Percentiles rank a stretch among this genome's conserved stretches.
These are phyloP conservation scores for Elsinoe necatrix DNA, from an alignment of 2,329 filamentous ascomycete genomes.

Conservation along the genomic window DNA sequence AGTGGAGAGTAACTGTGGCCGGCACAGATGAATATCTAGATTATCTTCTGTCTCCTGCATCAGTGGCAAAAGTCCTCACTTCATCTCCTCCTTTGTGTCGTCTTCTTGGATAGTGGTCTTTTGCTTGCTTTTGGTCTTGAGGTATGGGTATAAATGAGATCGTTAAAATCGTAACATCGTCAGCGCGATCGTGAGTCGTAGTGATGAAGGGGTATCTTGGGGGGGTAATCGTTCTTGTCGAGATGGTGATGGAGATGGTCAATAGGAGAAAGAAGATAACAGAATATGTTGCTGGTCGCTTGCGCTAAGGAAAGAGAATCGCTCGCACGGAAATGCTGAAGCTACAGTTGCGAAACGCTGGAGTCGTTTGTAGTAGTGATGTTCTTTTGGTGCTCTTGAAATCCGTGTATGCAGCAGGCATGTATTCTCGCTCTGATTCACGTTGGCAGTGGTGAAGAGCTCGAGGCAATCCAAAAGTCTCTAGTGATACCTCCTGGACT, in stretches of 20 bases:
- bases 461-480: no score
- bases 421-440: no score
- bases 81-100: not conserved
- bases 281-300: conserved; percentile 7
- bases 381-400: not conserved
- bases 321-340: not conserved
- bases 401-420: not conserved
- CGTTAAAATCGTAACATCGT: not conserved
- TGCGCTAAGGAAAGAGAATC: not conserved
- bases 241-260: not conserved
- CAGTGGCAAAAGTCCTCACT: not conserved
- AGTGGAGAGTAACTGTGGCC: not conserved
- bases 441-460: no score
- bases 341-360: not conserved
- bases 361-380: not conserved
- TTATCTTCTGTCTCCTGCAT: not conserved
- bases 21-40: not conserved
- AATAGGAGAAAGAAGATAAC: not conserved
- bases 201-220: not conserved
- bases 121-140: conserved; percentile 1
- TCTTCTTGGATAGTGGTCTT: not conserved
- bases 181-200: not conserved
- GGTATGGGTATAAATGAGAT: conserved; percentile 10
- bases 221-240: not conserved
- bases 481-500: conserved; percentile 1